phyloP scores from a whole-genome alignment of 371 early-diverging fungal genomes.

The Syncephalastrum sp. region DNA sequence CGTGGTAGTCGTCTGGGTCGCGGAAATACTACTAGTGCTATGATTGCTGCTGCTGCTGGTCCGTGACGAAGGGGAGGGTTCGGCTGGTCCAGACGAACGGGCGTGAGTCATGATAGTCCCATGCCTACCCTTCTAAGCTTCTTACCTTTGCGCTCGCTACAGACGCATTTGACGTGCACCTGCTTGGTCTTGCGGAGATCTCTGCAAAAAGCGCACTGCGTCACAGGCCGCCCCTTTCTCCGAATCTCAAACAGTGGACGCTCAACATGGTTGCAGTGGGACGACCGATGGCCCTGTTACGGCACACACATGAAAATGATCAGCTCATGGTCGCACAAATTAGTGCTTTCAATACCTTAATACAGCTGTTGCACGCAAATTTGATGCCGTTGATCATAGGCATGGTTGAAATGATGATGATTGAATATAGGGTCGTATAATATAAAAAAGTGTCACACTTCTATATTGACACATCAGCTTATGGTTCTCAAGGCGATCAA shows the following conservation, averaged over 20 bases:
- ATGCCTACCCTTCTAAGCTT: background rate
- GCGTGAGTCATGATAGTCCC: background rate
- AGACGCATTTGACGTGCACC: slow-evolving; percentile 75
- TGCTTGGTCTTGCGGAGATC: slow-evolving; percentile 75
- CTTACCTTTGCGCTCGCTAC: slow-evolving; percentile 45
- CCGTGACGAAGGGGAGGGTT: background rate
- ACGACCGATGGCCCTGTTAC: slow-evolving; percentile 63
- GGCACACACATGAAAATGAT: slow-evolving; percentile 5
- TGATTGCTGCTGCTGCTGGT: background rate
- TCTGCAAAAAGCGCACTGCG: slow-evolving; percentile 77
- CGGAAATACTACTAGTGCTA: no score
- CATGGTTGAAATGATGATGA: background rate
- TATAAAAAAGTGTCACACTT: background rate
- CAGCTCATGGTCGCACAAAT: slow-evolving; percentile 10
- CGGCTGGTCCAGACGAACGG: background rate
- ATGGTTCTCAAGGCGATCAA: no score
- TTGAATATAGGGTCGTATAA: background rate
- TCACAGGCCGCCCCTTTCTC: slow-evolving; percentile 78
- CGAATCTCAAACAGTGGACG: slow-evolving; percentile 71
- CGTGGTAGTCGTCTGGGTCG: no score
- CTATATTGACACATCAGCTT: no score
- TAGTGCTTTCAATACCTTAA: slow-evolving; percentile 21
- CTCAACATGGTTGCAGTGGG: slow-evolving; percentile 60
- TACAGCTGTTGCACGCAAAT: slow-evolving; percentile 34
- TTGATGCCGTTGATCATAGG: slow-evolving; percentile 28